Conservation (phyloP, 176 grass and related monocot genomes). For the Oryza glaberrima region DNA sequence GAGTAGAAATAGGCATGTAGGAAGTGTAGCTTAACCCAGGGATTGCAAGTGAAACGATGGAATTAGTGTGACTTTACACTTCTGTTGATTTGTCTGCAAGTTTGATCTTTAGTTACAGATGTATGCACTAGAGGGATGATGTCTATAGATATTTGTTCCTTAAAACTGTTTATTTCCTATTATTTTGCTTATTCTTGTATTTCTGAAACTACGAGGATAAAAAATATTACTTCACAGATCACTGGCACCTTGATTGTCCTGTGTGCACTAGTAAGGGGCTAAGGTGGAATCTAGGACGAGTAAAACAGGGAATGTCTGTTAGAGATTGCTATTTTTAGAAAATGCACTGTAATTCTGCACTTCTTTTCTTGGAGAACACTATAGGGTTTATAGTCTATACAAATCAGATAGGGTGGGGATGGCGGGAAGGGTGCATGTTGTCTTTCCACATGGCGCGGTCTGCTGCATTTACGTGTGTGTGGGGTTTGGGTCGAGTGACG, state of each 20-base stretch:
- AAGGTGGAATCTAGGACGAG: not conserved
- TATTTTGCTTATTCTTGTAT: not conserved
- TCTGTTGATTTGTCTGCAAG: not conserved
- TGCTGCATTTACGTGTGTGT: not conserved
- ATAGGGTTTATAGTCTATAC: not conserved
- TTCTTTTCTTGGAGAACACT: constrained; percentile 13
- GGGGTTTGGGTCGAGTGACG: not conserved
- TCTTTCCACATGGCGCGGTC: not conserved
- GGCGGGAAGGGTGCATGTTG: constrained; percentile 1
- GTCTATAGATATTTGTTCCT: not conserved
- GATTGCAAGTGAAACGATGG: not conserved
- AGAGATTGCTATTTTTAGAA: constrained; percentile 10
- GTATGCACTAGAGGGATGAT: not conserved
- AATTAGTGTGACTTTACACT: not conserved
- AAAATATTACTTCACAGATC: constrained; percentile 16
- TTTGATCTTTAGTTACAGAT: constrained; percentile 4
- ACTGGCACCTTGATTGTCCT: not conserved
- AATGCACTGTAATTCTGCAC: not conserved
- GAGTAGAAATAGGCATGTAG: not conserved
- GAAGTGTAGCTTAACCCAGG: not conserved
- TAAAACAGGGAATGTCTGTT: not conserved
- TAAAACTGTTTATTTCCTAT: not conserved
- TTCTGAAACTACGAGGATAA: constrained; percentile 21
- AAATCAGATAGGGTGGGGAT: not conserved
- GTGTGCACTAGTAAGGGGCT: not conserved